Evolutionary conservation across 257 asterid species (phyloP).

Genomic region (Solanum sejunctum): DNA sequence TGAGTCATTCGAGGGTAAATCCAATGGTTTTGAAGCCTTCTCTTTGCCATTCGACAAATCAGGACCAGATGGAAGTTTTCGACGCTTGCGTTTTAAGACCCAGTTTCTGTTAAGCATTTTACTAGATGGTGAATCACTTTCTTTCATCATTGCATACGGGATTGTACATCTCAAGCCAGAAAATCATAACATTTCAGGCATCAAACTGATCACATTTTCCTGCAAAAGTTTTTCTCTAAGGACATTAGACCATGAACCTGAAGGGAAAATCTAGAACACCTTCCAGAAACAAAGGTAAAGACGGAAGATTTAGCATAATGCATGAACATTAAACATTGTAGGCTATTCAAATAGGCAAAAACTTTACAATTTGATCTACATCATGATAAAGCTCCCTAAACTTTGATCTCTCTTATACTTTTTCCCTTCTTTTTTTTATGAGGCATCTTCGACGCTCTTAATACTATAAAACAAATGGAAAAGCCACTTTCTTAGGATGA

Average conservation of each 20-base stretch:
- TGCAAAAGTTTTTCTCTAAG: neutral
- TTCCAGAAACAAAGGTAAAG: neutral
- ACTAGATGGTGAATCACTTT: slow-evolving; percentile 31
- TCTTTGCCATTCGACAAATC: slow-evolving; percentile 30
- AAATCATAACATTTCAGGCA: neutral
- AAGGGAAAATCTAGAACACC: neutral
- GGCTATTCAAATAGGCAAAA: neutral
- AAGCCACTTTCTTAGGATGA: neutral
- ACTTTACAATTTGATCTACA: neutral
- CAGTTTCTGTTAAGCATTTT: slow-evolving; percentile 47
- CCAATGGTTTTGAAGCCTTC: slow-evolving; percentile 23
- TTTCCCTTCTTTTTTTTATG: neutral
- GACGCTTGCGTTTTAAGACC: slow-evolving; percentile 64
- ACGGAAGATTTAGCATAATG: neutral
- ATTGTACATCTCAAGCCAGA: slow-evolving; percentile 15
- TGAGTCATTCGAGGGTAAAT: slow-evolving; percentile 23
- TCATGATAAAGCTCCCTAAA: neutral
- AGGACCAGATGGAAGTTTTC: slow-evolving; percentile 41
- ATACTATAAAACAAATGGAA: neutral
- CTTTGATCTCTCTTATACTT: neutral
- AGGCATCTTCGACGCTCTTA: neutral
- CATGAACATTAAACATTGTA: neutral
- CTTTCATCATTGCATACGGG: slow-evolving; percentile 35
- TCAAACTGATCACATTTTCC: neutral
- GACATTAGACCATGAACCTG: neutral